Evolutionary conservation across 495 filamentous ascomycete species (phyloP).

Genomic region (Penicillium cosmopolitanum): DNA sequence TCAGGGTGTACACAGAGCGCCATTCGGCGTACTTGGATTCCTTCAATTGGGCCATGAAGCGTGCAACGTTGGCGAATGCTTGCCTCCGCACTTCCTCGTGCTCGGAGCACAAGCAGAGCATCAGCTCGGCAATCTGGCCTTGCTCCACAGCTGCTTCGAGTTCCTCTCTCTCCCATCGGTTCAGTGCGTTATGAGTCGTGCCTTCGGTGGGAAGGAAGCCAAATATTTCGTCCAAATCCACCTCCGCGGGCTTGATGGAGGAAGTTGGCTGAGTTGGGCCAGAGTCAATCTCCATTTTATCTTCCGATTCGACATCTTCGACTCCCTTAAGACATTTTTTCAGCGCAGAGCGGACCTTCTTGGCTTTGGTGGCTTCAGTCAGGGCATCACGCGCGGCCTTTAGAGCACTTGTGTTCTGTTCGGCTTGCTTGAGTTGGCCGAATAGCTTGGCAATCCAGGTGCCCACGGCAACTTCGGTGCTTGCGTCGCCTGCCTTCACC

Average conservation of each 20-base stretch:
- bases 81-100: conserved; percentile 74
- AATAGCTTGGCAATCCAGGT: conserved; percentile 58
- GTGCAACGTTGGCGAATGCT: conserved; percentile 67
- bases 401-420: conserved; percentile 46
- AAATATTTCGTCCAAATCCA: conserved; percentile 46
- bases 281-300: conserved; percentile 30
- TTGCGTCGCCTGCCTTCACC: conserved; percentile 48
- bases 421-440: conserved; percentile 46
- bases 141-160: conserved; percentile 74
- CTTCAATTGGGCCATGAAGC: conserved; percentile 68
- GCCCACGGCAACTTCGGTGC: conserved; percentile 45
- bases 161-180: conserved; percentile 74
- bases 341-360: conserved; percentile 41
- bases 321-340: conserved; percentile 45
- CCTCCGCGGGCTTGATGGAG: conserved; percentile 15
- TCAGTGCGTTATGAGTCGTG: conserved; percentile 44
- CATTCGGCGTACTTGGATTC: conserved; percentile 75
- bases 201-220: conserved; percentile 45
- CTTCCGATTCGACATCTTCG: conserved; percentile 28
- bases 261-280: conserved; percentile 6
- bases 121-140: conserved; percentile 65
- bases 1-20: conserved; percentile 72
- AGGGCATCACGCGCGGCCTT: conserved; percentile 46
- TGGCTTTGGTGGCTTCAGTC: conserved; percentile 39
- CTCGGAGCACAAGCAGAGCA: conserved; percentile 75